Base-by-base conservation (phyloP, 2,329 filamentous ascomycete genomes). In the Hirsutella thompsonii region DNA sequence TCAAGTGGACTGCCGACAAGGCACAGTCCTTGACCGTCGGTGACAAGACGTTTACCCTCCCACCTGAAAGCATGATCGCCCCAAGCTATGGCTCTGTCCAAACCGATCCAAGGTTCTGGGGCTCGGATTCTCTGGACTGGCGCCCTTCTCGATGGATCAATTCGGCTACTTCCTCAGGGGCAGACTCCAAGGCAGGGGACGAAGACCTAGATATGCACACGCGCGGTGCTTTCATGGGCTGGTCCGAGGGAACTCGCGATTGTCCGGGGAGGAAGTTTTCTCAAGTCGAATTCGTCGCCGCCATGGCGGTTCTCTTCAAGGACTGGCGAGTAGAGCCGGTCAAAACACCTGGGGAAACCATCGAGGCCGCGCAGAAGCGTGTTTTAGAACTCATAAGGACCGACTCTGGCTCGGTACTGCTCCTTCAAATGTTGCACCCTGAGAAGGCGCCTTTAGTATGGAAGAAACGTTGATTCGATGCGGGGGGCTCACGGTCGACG, bases 91-190 rank as follows among this genome's bases (percentile, higher is more conserved):
- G n/a, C 30, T 32, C 30, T 16, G 10, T 32, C 5, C 30, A 32
- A 32, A 32, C 38, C 8, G 32, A 45, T 21, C 41, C 45, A 9
- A 41, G 29, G 38, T 43, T 21, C 19, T 40, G 38, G 38, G 30
- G 30, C 6, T 14, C 11, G 8, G 38, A 40, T 13, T 29, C 38
- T 13, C 32, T 33, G 3, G 18, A n/a, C 16, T 40, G 38, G 38
- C 18, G 20, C 9, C 38, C 38, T 2, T 40, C 38, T 6, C 38
- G 38, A 2, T 40, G 38, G 38, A 35, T 40, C 29, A 32, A 32
- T 5, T 14, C 30, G 30, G 6, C 30, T 14, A 14, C 23, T 6
- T 26, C 23, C 11, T 6, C 23, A 26, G 23, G 23, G 6, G 6
- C 23, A 11, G 23, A 6, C 6, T 6, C 23, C 11, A 26, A 6